These are phyloP conservation scores for Phytophthora niederhauseri DNA, from an alignment of 352 stramenopile genomes.

Conservation along the genomic window DNA sequence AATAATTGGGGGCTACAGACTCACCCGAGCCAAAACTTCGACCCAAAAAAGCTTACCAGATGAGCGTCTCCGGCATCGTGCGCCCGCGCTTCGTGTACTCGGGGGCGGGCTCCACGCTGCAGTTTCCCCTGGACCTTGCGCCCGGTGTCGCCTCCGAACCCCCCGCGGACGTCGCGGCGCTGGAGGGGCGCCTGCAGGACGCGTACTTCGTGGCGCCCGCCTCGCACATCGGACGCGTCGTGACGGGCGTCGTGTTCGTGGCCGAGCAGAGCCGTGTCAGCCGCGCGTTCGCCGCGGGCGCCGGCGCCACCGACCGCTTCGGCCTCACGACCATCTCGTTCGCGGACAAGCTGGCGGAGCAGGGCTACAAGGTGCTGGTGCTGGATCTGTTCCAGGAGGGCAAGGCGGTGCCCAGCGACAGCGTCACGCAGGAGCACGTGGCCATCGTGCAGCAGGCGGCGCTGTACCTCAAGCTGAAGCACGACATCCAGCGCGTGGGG, in stretches of 20 bases:
- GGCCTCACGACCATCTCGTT: slow-evolving; percentile 71
- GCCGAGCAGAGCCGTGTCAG: slow-evolving; percentile 45
- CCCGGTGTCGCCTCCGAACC: slow-evolving; percentile 8
- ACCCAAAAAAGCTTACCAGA: slow-evolving; percentile 9
- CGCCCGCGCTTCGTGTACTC: slow-evolving; percentile 55
- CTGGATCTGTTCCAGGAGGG: slow-evolving; percentile 53
- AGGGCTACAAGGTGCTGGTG: slow-evolving; percentile 89
- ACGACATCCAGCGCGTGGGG: slow-evolving; percentile 79
- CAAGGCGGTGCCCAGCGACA: slow-evolving; percentile 9
- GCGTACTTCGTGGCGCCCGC: slow-evolving; percentile 79
- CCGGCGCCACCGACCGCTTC: slow-evolving; percentile 41
- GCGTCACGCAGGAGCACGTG: slow-evolving; percentile 33
- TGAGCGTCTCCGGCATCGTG: slow-evolving; percentile 42
- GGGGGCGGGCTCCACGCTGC: slow-evolving; percentile 52
- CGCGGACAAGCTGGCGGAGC: slow-evolving; percentile 86
- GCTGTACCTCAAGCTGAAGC: slow-evolving; percentile 65
- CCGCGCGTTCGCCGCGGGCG: slow-evolving; percentile 32
- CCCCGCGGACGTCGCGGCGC: neutral
- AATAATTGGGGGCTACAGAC: slow-evolving; percentile 8
- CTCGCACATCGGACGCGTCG: slow-evolving; percentile 81
- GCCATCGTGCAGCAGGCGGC: slow-evolving; percentile 51
- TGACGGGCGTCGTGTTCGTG: slow-evolving; percentile 83
- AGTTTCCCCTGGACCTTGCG: slow-evolving; percentile 43
- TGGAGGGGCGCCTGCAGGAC: slow-evolving; percentile 30
- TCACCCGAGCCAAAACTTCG: slow-evolving; percentile 10